phyloP scores from a whole-genome alignment of 2,329 filamentous ascomycete species.

The Talaromyces marneffei region DNA sequence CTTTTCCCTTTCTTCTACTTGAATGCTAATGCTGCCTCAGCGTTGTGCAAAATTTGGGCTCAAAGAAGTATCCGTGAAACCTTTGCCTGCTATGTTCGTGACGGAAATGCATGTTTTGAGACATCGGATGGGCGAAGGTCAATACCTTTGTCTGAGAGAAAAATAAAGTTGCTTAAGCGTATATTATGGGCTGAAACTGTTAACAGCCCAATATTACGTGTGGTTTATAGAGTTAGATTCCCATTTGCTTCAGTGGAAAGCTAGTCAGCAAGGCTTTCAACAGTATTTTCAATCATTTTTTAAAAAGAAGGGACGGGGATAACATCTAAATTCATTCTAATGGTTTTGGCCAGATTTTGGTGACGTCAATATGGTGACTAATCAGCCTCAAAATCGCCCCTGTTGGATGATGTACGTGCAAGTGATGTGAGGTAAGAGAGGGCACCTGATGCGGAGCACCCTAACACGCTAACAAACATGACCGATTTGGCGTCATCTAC shows the following conservation, averaged over 20 bases:
- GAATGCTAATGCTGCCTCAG: conserved; percentile 1
- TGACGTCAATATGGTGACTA: not conserved
- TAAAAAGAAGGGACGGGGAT: not conserved
- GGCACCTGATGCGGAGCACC: too few species aligned
- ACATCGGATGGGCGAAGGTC: not conserved
- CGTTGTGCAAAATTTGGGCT: conserved; percentile 2
- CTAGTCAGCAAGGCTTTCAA: not conserved
- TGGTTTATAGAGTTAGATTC: not conserved
- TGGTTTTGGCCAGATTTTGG: not conserved
- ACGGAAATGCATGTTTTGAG: conserved; percentile 3
- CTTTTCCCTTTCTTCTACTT: not conserved
- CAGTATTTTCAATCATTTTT: not conserved
- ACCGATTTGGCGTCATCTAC: too few species aligned
- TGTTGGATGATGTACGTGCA: not conserved
- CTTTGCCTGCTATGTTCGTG: conserved; percentile 5
- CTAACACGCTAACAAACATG: too few species aligned
- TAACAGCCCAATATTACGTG: not conserved
- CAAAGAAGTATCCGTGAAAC: conserved; percentile 7
- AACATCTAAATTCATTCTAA: not conserved
- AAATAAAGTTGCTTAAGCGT: conserved; percentile 6
- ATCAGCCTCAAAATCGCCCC: not conserved
- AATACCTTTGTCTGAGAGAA: not conserved
- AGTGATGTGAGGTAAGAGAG: not conserved
- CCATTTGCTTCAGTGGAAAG: not conserved
- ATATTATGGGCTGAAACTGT: not conserved